Evolutionary conservation across 1,139 yeast genomes (phyloP).

Genomic region (Kodamaea sp.): DNA sequence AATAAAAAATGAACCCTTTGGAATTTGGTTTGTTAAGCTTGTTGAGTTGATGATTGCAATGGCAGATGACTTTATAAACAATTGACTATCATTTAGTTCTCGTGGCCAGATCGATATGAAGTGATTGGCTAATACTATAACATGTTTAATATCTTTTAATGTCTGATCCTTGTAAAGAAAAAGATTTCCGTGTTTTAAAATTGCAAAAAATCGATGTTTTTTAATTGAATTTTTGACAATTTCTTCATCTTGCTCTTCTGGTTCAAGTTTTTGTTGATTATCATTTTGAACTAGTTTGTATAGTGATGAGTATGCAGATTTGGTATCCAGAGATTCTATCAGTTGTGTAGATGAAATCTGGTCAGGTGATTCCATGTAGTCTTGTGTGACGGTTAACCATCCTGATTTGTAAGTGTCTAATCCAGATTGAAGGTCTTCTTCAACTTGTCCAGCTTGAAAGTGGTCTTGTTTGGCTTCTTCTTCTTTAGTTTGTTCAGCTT

Average conservation of each 20-base stretch:
- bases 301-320: slow-evolving; percentile 57
- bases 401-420: slow-evolving; percentile 67
- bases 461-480: slow-evolving; percentile 22
- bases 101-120: slow-evolving; percentile 88
- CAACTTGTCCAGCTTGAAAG: slow-evolving; percentile 58
- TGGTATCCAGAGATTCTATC: slow-evolving; percentile 38
- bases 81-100: slow-evolving; percentile 61
- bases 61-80: slow-evolving; percentile 77
- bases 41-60: slow-evolving; percentile 56
- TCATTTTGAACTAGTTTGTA: slow-evolving; percentile 49
- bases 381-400: slow-evolving; percentile 81
- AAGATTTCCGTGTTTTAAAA: slow-evolving; percentile 78
- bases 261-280: slow-evolving; percentile 20
- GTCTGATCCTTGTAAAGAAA: slow-evolving; percentile 73
- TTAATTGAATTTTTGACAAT: slow-evolving; percentile 25
- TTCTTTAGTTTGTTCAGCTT: too few relatives aligned
- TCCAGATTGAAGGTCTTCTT: slow-evolving; percentile 57
- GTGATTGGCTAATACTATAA: slow-evolving; percentile 68
- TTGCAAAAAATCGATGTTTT: slow-evolving; percentile 64
- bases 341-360: slow-evolving; percentile 33
- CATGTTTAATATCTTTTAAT: slow-evolving; percentile 69
- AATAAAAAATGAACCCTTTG: slow-evolving; percentile 60
- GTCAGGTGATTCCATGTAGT: slow-evolving; percentile 53
- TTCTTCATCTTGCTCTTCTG: slow-evolving; percentile 6
- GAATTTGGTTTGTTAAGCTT: slow-evolving; percentile 22